Evolutionary conservation across 2,329 filamentous ascomycete species (phyloP).

Genomic region (Chrysosporium keratinophilum): DNA sequence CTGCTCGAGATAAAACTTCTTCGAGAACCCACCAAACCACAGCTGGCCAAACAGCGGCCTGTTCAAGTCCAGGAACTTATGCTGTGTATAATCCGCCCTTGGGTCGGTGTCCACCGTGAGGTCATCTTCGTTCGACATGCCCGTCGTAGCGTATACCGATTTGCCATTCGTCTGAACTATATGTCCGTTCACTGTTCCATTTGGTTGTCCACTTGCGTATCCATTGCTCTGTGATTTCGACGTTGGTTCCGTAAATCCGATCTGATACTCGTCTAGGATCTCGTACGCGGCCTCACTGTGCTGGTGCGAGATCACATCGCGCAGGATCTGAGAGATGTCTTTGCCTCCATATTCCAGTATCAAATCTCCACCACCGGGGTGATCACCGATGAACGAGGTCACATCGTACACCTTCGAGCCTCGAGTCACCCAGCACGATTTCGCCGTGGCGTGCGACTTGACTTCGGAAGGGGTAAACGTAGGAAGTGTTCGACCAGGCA

Average conservation of each 20-base stretch:
- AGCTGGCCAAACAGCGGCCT: conserved; percentile 78
- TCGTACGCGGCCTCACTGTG: conserved; percentile 95
- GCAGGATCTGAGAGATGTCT: conserved; percentile 72
- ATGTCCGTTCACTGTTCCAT: conserved; percentile 23
- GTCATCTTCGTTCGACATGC: conserved; percentile 82
- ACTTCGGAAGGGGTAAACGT: conserved; percentile 74
- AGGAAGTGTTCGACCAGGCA: conserved; percentile 73
- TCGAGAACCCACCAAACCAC: conserved; percentile 77
- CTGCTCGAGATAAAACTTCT: conserved; percentile 94
- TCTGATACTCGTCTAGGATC: conserved; percentile 72
- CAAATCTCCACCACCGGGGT: conserved; percentile 81
- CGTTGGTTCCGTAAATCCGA: conserved; percentile 65
- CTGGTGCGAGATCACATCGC: conserved; percentile 68
- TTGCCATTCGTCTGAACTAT: conserved; percentile 37
- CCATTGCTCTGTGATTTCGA: conserved; percentile 37
- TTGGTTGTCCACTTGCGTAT: conserved; percentile 22
- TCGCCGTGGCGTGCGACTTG: conserved; percentile 62
- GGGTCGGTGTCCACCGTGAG: conserved; percentile 75
- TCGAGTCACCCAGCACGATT: conserved; percentile 88
- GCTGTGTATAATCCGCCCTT: conserved; percentile 64
- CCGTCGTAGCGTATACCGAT: conserved; percentile 50
- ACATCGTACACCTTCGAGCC: conserved; percentile 90
- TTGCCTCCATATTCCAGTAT: conserved; percentile 84
- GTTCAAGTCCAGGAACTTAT: conserved; percentile 89
- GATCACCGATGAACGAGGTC: conserved; percentile 78